phyloP scores from a whole-genome alignment of 495 filamentous ascomycete genomes.

The Lepraria neglecta region DNA sequence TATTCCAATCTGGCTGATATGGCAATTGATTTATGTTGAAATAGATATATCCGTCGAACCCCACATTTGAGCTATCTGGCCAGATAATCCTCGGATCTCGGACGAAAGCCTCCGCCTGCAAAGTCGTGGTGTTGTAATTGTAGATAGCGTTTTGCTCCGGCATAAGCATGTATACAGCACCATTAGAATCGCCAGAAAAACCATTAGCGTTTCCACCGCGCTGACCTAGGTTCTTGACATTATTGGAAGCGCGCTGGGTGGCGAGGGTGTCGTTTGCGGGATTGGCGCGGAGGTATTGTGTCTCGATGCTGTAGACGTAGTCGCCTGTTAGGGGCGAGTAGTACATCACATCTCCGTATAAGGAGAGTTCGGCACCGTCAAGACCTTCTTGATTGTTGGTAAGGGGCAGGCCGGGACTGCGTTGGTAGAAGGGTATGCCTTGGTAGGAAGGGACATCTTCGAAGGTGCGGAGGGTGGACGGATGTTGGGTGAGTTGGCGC shows the following conservation, averaged over 20 bases:
- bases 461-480: slow-evolving; percentile 32
- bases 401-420: slow-evolving; percentile 23
- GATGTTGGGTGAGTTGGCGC: slow-evolving; percentile 36
- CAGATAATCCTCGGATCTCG: slow-evolving; percentile 39
- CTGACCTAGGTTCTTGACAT: slow-evolving; percentile 34
- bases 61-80: slow-evolving; percentile 36
- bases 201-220: slow-evolving; percentile 38
- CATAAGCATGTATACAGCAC: slow-evolving; percentile 39
- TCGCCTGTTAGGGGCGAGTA: slow-evolving; percentile 34
- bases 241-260: slow-evolving; percentile 34
- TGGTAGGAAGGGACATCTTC: slow-evolving; percentile 33
- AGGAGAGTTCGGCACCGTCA: slow-evolving; percentile 37
- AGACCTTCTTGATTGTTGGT: slow-evolving; percentile 32
- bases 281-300: slow-evolving; percentile 31
- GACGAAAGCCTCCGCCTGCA: slow-evolving; percentile 32
- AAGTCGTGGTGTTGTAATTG: slow-evolving; percentile 33
- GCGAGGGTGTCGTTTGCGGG: slow-evolving; percentile 30
- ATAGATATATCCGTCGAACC: slow-evolving; percentile 39
- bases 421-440: slow-evolving; percentile 34
- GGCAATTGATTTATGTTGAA: slow-evolving; percentile 41
- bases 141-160: slow-evolving; percentile 37
- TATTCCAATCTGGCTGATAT: slow-evolving; percentile 36
- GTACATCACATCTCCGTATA: slow-evolving; percentile 35
- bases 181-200: slow-evolving; percentile 35
- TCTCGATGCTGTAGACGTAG: slow-evolving; percentile 36